Base-by-base conservation (phyloP, 495 filamentous ascomycete species). In the Penicillium antarcticum region DNA sequence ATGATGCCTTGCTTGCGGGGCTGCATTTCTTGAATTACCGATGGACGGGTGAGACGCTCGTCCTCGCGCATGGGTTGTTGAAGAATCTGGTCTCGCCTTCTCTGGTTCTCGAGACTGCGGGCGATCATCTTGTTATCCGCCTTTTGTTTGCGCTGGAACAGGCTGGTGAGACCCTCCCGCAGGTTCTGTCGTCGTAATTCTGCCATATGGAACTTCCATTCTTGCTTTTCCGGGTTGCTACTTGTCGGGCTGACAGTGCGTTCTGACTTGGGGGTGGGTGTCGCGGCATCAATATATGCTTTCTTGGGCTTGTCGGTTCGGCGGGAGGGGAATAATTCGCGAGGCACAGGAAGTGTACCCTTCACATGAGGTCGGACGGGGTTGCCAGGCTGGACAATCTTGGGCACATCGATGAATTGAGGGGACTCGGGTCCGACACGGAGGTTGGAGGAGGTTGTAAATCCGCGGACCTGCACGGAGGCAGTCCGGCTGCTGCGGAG, bases 401-500 rank as follows among this genome's bases (percentile, higher is more conserved):
- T 67, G 29, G 88, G 88, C 36, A 91, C 69, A 52, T 88, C 80
- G 63, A 92, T 82, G 73, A 83, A 92, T 49, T 79, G 77, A 52
- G 88, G 88, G 37, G 82, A 87, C 61, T 89, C 86, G 13, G 88
- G 88, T 9, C 70, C 74, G 41, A 72, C 65, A 57, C 72, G 68
- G 55, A 66, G 68, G 38, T 42, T 61, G 43, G 72, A 49, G 10
- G 71, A 67, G 34, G 68, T 65, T 45, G 71, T 54, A 53, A 77
- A 75, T 51, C 71, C 70, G 44, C 74, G 74, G 66, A 69, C 65
- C 58, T 77, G 74, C 71, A 68, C 62, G 39, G 58, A 60, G 66
- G 69, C 72, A 68, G 68, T 61, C 58, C 71, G 61, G 67, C 66
- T 66, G 49, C 51, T 62, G 57, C 72, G 70, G 62, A 70, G 58